Evolutionary conservation across 1,139 yeast genomes (phyloP), one percentile per base, ranked within the genome.

Genomic region (Dujonia santamariae): DNA sequence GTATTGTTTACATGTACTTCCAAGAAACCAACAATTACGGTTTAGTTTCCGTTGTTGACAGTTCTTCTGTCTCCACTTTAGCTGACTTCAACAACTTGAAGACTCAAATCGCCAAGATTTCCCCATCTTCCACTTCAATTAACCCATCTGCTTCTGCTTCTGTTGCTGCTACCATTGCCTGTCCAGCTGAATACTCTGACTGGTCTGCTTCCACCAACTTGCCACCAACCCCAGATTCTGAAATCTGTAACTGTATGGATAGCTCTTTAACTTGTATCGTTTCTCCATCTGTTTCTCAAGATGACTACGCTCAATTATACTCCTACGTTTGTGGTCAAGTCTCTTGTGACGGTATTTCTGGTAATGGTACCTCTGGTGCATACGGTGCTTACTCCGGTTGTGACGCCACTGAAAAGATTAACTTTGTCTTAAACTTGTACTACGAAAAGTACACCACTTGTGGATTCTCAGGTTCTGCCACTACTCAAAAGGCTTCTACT

Each of bases 1-100:
- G 95, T 51, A 78, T 86, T 52, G 95, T 82, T 22, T 86, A 85
- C 67, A 84, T 85, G 95, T 86, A 83, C 64, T 83, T 80, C 61
- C 80, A 85, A 64, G 96, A 86, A 62, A 78, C 67, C 38, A 86
- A 85, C 61, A 63, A 82, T 47, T 86, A 83, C 54, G 96, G 96
- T 44, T 78, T 86, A 40, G 95, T 86, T 37, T 53, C 78, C 32
- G 55, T 54, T 20, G 55, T 53, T 19, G 62, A 55, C 32, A 62
- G 63, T 38, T 65, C 60, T 44, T 48, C 53, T 30, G 70, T 65
- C 28, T 58, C 59, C 25, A 67, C 74, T 29, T 52, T 67, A 50
- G 63, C 60, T 39, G 72, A 74, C 44, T 79, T 80, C 62, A 47
- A 45, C 40, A 54, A 66, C 59, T 67, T 62, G 42, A 63, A 77